Percentiles rank a stretch among this genome's conserved stretches.
phyloP scores from a whole-genome alignment of 805 yeast genomes.

The Suhomyces kilbournensis region DNA sequence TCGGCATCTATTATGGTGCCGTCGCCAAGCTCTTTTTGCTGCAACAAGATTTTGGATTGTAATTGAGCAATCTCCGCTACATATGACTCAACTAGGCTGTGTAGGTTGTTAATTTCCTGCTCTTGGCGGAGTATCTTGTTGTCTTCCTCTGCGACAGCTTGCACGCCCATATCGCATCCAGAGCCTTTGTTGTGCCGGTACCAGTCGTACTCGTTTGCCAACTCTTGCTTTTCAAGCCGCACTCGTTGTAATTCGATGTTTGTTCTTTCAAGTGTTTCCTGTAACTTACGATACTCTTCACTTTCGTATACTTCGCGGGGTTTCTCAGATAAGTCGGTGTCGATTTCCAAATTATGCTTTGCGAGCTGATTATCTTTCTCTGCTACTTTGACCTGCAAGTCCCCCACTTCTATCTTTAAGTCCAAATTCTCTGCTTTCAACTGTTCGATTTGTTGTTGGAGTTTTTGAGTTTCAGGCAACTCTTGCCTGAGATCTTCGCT shows the following conservation, averaged over 20 bases:
- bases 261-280: constrained; percentile 9
- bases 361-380: not conserved
- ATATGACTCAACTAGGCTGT: not conserved
- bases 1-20: constrained; percentile 12
- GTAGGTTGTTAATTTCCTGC: not conserved
- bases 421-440: constrained; percentile 15
- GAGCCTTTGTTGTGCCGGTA: not conserved
- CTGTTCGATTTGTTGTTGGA: constrained; percentile 9
- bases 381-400: not conserved
- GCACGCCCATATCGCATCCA: not conserved
- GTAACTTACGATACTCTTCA: not conserved
- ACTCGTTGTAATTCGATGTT: constrained; percentile 8
- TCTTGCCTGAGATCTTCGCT: not conserved
- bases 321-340: not conserved
- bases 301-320: not conserved
- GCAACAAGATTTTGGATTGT: not conserved
- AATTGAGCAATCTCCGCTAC: not conserved
- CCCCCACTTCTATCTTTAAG: constrained; percentile 14
- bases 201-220: constrained; percentile 1
- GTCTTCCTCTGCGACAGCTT: not conserved
- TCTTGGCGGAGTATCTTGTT: not conserved
- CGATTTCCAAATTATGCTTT: not conserved
- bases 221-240: constrained; percentile 2
- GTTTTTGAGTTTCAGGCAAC: not conserved
- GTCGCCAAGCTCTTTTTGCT: constrained; percentile 6